Evolutionary conservation across 148 eudicot genomes (phyloP), one percentile per base, ranked within the genome.

Genomic region (Cornus suecica): DNA sequence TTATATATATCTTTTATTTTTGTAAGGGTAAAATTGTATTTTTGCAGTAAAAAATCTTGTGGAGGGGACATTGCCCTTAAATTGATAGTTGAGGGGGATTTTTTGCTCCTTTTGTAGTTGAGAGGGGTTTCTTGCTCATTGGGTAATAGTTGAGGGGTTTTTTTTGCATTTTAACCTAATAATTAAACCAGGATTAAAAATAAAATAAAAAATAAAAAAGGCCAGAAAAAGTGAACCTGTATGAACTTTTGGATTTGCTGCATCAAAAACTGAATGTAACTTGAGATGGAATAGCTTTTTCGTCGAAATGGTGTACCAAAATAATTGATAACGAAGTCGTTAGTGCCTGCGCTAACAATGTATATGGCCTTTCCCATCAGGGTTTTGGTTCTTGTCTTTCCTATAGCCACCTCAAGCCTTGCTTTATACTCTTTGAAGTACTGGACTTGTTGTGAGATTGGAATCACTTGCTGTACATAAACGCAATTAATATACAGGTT

Each of bases 291-390:
- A 71, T 84, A 83, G 51, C 27, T 77, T 11, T 65, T n/a, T 11
- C 80, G 74, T 1, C 90, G 79, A 71, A 84, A 27, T 8, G 87
- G 88, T 27, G 79, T 27, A 8, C 75, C 66, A 76, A 73, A 87
- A 82, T 89, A 91, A 66, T 84, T 89, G 22, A 86, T 65, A 27
- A 88, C 82, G 70, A 83, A 86, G 69, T 91, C 97, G 65, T 86
- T 86, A 4, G 87, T 86, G 37, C 87, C 89, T 7, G 87, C 85
- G 30, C 85, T 73, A 0, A 84, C 63, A 0, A 84, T 34, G 56
- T 71, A 86, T 6, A 74, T 37, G 3, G 89, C 72, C 41, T 74
- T 77, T 23, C 25, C 71, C 1, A 86, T 74, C 51, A 81, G 72
- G 11, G 74, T 73, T 6, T 81, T 70, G 0, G 75, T 69, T 56